Conservation (phyloP, 805 yeast genomes). For the Candida corydali region DNA sequence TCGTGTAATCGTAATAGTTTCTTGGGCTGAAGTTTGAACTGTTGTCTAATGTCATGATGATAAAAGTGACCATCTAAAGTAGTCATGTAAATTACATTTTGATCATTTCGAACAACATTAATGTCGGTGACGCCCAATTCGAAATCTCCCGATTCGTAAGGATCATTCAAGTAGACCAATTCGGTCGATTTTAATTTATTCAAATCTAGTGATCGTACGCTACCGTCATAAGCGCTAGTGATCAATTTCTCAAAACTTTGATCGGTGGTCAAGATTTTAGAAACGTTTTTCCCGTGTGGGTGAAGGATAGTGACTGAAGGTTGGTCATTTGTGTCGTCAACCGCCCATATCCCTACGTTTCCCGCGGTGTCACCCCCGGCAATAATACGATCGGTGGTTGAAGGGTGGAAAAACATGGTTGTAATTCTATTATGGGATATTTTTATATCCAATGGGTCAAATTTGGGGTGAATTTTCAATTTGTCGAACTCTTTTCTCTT, state of each 20-base stretch:
- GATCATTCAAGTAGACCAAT: conserved; percentile 39
- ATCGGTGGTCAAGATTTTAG: conserved; percentile 55
- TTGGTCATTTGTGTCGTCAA: conserved; percentile 38
- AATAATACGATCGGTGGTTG: conserved; percentile 54
- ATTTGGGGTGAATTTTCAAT: conserved; percentile 49
- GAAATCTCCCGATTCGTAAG: conserved; percentile 40
- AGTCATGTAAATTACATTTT: conserved; percentile 62
- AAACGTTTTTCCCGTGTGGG: conserved; percentile 72
- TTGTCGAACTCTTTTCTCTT: conserved; percentile 52
- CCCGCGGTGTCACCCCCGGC: conserved; percentile 92
- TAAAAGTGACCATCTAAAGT: conserved; percentile 81
- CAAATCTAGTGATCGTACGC: conserved; percentile 70
- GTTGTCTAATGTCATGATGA: conserved; percentile 61
- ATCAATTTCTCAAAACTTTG: conserved; percentile 51
- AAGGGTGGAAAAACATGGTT: conserved; percentile 73
- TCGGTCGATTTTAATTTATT: conserved; percentile 57
- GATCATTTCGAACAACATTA: conserved; percentile 34
- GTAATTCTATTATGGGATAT: conserved; percentile 72
- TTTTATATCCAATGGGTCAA: conserved; percentile 67
- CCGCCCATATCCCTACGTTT: conserved; percentile 83
- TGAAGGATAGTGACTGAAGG: conserved; percentile 62
- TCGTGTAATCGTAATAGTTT: conserved; percentile 65
- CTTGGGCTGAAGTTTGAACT: conserved; percentile 23
- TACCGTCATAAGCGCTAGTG: conserved; percentile 84
- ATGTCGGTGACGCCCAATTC: conserved; percentile 71